Evolutionary conservation across 1,284 basidiomycete species (phyloP).

Genomic region (Quambalaria eucalypti): DNA sequence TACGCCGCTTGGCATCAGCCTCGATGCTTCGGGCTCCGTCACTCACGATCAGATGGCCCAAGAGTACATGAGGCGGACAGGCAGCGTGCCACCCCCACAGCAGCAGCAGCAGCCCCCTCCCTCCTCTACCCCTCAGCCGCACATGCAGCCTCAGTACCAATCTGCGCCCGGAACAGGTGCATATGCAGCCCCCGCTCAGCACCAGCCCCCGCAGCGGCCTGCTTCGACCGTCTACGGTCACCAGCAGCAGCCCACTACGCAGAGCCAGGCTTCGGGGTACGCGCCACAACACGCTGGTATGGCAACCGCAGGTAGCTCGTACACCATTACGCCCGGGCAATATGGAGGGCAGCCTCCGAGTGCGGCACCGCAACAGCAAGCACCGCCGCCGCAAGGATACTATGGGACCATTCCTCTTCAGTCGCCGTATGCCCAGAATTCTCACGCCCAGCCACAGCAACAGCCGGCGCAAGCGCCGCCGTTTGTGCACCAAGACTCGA

Average conservation of each 20-base stretch:
- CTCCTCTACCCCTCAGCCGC: conserved; percentile 43
- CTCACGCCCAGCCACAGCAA: too few species aligned
- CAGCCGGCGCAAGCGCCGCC: conserved; percentile 6
- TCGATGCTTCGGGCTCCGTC: conserved; percentile 69
- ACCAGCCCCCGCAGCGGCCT: conserved; percentile 4
- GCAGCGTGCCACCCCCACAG: conserved; percentile 55
- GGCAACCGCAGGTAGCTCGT: too few species aligned
- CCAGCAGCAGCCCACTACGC: background rate
- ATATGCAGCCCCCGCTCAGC: background rate
- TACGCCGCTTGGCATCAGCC: conserved; percentile 60
- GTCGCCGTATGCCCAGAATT: too few species aligned
- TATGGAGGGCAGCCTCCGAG: conserved; percentile 7
- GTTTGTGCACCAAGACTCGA: background rate
- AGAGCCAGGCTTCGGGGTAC: too few species aligned
- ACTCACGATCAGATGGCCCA: conserved; percentile 70
- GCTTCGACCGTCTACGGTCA: background rate
- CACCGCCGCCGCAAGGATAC: conserved; percentile 8
- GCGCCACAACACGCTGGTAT: too few species aligned
- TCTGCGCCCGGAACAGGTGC: background rate
- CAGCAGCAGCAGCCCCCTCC: conserved; percentile 8
- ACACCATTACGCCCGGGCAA: too few species aligned
- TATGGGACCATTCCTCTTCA: too few species aligned
- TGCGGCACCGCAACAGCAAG: conserved; percentile 11
- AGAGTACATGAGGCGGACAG: conserved; percentile 48
- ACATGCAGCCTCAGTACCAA: conserved; percentile 22